Percentiles rank a stretch among this genome's conserved stretches.
Evolutionary conservation across 2,329 filamentous ascomycete species (phyloP).

Genomic region (Teratosphaeria nubilosa): DNA sequence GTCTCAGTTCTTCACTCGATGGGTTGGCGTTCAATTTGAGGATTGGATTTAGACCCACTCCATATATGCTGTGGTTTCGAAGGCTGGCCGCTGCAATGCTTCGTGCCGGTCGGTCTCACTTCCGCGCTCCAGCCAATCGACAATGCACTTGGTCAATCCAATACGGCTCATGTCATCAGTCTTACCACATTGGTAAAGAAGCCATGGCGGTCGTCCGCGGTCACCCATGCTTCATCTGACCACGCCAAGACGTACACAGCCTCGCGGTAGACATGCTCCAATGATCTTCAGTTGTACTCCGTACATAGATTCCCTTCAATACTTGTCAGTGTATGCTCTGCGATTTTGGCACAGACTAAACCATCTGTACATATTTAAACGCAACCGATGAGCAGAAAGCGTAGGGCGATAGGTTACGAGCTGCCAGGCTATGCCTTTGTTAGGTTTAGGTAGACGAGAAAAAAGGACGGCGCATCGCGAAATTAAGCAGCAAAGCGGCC

Average conservation of each 20-base stretch:
- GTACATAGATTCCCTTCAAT: not conserved
- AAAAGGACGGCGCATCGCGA: not conserved
- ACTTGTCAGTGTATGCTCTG: not conserved
- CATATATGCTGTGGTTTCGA: no score
- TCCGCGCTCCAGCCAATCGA: no score
- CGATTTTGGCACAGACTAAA: not conserved
- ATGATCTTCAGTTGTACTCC: not conserved
- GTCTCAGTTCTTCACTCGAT: no score
- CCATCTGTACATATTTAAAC: not conserved
- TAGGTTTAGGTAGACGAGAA: not conserved
- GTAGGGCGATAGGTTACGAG: not conserved
- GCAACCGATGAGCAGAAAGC: not conserved
- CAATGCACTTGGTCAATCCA: no score
- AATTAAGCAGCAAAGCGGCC: not conserved
- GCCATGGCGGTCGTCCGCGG: no score
- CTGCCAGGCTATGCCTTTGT: not conserved
- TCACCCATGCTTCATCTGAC: not conserved
- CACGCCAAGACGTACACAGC: not conserved
- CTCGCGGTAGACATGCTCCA: not conserved
- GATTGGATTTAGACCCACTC: no score
- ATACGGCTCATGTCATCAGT: no score
- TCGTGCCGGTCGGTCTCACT: no score
- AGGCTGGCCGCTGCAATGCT: no score
- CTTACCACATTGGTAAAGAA: no score
- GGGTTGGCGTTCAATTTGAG: no score